Base-by-base conservation (phyloP, 768 basidiomycete genomes). In the Suillus hirtellus region DNA sequence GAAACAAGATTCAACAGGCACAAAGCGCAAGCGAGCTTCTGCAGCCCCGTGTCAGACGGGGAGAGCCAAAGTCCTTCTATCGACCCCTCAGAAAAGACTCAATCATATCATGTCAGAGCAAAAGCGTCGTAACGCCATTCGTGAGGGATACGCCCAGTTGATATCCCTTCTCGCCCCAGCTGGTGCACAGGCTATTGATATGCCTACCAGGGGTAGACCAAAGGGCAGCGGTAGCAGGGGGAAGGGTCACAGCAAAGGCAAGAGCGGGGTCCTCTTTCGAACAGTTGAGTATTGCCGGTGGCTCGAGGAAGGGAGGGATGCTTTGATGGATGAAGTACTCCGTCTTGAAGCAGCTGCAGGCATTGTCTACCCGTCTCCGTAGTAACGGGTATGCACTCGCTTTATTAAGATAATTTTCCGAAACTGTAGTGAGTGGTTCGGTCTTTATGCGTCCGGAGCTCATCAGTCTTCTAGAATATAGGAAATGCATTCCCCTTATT, bases 81-180 rank as follows among this genome's bases (percentile, higher is more conserved):
- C 92, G 7, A 88, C 86, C 4, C 92, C 92, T 0, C 92, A 96
- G 76, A 94, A 95, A 71, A 85, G 93, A 14, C 84, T 93, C 17
- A 95, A 95, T 73, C 93, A 96, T 79, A 95, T 96, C 80, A 88
- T 93, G 85, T 94, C 92, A 8, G 95, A 96, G 73, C 94, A 96
- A 77, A 93, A 93, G 70, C 90, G 95, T 9, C 87, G 95, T 11
- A 96, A 96, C 70, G 91, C 92, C 59, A 96, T 96, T 68, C 88
- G 92, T 47, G 89, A 92, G 65, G 93, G 93, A 46, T 96, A 95
- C 75, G 87, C 92, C 1, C 92, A 94, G 71, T 78, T 96, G 47
- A 94, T 93, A 38, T 78, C 88, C 0, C 79, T 96, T 27, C 87
- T 96, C 60, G 87, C 92, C 0, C 90, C 92, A n/a, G 88, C 86